Evolutionary conservation across 106 monocot genomes (phyloP), one percentile per base, ranked within the genome.

Genomic region (Platanthera zijinensis): DNA sequence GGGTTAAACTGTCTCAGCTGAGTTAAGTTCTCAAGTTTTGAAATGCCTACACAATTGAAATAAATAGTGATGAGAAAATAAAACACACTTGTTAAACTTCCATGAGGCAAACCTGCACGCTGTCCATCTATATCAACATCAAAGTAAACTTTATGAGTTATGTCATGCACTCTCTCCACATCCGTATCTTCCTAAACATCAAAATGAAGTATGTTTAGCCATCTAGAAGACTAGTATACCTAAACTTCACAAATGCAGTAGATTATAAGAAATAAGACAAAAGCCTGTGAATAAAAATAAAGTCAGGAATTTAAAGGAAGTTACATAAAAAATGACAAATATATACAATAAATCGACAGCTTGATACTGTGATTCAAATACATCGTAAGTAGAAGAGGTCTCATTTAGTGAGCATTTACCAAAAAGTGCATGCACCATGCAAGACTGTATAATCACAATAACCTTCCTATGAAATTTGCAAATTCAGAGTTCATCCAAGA

Each of bases 121-220:
- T 97, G 93, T 17, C 82, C 87, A 82, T 83, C 87, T 62, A 97
- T 86, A 76, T 84, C 85, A 54, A 97, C 81, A 82, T 97, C 97
- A 80, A 97, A 69, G 78, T 82, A 97, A 71, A 91, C 94, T 75
- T 91, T 82, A 77, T 97, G 87, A 15, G 93, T 97, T 68, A 94
- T 77, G 82, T 90, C 89, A 79, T 73, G 97, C 50, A 78, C 78
- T 48, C 81, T 85, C 72, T 85, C 89, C 54, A 82, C 83, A 51
- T 85, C 69, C 63, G 71, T 9, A 57, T 82, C 63, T 57, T 72
- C 87, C 92, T 92, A 74, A 32, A 80, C 21, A 85, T 70, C 15
- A 62, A 74, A 63, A 78, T 7, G n/a, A 85, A 52, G 25, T 32
- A 62, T n/a, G 21, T 28, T 72, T 5, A 72, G 19, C 72, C 51